Evolutionary conservation across 495 filamentous ascomycete species (phyloP), one percentile per base, ranked within the genome.

Genomic region (Pyrenopolyporus hunteri): DNA sequence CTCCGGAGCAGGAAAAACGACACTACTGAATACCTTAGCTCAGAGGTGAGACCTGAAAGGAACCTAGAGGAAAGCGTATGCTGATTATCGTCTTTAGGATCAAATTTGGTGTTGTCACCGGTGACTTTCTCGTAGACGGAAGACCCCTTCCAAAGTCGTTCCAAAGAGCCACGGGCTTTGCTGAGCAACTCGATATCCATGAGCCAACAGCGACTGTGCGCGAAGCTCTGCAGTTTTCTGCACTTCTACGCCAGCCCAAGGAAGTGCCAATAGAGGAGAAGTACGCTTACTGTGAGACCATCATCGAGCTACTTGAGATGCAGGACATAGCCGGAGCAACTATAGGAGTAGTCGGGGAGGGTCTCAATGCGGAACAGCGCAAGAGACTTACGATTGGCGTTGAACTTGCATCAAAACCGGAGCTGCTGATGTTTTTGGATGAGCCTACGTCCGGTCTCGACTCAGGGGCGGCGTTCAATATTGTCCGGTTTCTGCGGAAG

Each of bases 121-220:
- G 89, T 84, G 19, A 82, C 85, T 53, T 90, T 78, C 72, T 89
- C 0, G 83, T 92, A 2, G 85, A 90, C 58, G 89, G 88, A 4
- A 79, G 80, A 25, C 81, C 78, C 40, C 81, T 85, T 14, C 86
- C 90, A 61, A 79, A 79, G 17, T 87, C 85, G 1, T 92, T 92
- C 74, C 88, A 90, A 63, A 84, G 89, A 6, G 89, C 89, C 71
- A 92, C 89, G 3, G 90, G 90, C n/a, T 93, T 92, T 63, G 90
- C 90, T n/a, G 88, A 93, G 62, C 90, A 93, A 65, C 89, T 91
- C 67, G 90, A 93, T 78, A 80, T 93, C 2, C 89, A 92, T 68
- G 77, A 91, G n/a, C 77, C 83, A 31, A 91, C 89, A 0, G 80
- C 85, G 2, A 93, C 90, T 1, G 89, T 92, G 14, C 80, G 89